Evolutionary conservation across 345 rosid species (phyloP).

Genomic region (Brassica nigra): DNA sequence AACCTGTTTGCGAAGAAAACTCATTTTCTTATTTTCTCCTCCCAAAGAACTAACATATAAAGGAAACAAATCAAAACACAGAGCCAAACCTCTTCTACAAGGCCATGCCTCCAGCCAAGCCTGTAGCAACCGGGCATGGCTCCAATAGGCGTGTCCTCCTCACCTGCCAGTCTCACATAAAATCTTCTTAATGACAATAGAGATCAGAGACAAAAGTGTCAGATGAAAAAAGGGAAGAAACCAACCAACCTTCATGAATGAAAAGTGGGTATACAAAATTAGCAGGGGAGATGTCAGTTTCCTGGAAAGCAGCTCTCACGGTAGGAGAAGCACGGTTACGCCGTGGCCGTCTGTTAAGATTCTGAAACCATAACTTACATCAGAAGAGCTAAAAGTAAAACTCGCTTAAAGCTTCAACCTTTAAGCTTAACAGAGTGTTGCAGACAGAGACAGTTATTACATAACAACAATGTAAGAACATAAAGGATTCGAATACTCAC

Average conservation of each 20-base stretch:
- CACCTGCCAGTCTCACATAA: constrained; percentile 53
- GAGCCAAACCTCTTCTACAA: constrained; percentile 67
- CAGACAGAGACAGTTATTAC: neutral
- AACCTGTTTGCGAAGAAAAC: constrained; percentile 50
- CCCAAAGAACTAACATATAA: constrained; percentile 1
- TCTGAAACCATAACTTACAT: constrained; percentile 44
- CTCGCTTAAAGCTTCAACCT: constrained; percentile 14
- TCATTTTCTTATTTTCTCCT: neutral
- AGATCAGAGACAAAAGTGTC: neutral
- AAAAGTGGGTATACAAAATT: constrained; percentile 93
- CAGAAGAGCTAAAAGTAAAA: neutral
- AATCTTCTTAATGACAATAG: neutral
- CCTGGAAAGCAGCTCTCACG: constrained; percentile 79
- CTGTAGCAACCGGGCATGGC: constrained; percentile 99
- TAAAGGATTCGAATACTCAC: constrained; percentile 46
- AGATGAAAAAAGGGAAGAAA: constrained; percentile 7
- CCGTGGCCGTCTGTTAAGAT: constrained; percentile 77
- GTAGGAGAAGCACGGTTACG: constrained; percentile 77
- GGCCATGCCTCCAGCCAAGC: constrained; percentile 98
- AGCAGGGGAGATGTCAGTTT: constrained; percentile 76
- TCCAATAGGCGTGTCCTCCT: constrained; percentile 95
- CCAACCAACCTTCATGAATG: constrained; percentile 91
- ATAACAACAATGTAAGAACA: neutral
- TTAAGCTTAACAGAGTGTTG: constrained; percentile 7
- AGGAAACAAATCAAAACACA: constrained; percentile 25